Conservation (phyloP, 306 rosid species). For the Acacia confusa region DNA sequence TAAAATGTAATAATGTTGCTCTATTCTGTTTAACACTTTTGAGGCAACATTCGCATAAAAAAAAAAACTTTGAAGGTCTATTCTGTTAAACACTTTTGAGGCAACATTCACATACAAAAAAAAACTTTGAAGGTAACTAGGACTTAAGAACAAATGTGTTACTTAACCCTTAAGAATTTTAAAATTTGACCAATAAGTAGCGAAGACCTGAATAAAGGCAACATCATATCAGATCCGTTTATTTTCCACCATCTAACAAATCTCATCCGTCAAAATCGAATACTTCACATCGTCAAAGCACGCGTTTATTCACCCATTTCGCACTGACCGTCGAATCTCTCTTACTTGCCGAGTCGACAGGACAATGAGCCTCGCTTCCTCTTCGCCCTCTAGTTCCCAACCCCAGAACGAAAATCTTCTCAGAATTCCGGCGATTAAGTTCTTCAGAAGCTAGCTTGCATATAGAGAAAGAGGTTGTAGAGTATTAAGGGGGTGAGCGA, state of each 20-base stretch:
- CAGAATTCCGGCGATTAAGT: background rate
- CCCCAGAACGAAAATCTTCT: background rate
- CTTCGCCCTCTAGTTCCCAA: background rate
- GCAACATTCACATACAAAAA: no score
- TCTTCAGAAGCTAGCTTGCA: background rate
- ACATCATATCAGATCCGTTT: background rate
- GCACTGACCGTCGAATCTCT: background rate
- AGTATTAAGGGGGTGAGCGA: background rate
- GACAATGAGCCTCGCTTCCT: no score
- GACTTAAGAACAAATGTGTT: no score
- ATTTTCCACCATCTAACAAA: background rate
- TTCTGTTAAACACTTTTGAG: no score
- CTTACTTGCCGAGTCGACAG: conserved; percentile 43
- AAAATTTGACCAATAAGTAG: background rate
- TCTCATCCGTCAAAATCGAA: conserved; percentile 42
- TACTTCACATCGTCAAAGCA: conserved; percentile 10
- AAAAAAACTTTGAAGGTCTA: no score
- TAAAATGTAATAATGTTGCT: no score
- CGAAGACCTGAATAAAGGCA: background rate
- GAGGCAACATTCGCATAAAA: no score
- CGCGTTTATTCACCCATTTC: background rate
- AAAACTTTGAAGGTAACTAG: no score
- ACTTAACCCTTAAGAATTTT: no score
- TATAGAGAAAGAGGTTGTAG: background rate
- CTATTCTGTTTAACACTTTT: no score